Percentiles rank a stretch among this genome's conserved stretches.
These are phyloP conservation scores for Plantago rigida DNA, from an alignment of 305 asterid species.

Conservation along the genomic window DNA sequence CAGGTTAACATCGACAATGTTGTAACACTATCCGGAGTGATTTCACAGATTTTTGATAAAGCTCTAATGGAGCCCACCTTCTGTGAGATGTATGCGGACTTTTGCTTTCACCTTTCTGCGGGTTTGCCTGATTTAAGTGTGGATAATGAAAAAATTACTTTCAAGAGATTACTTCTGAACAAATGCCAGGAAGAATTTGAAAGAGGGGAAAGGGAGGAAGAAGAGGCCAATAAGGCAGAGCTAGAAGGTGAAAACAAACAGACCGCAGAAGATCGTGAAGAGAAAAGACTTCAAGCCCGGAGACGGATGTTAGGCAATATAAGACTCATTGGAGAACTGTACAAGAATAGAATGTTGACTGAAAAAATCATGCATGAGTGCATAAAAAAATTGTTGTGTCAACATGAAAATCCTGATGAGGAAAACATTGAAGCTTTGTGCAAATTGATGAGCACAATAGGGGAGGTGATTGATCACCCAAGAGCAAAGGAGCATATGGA, in stretches of 20 bases:
- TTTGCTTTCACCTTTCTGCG: constrained; percentile 60
- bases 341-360: constrained; percentile 72
- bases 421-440: constrained; percentile 75
- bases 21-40: constrained; percentile 59
- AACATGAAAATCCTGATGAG: constrained; percentile 62
- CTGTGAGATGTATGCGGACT: constrained; percentile 80
- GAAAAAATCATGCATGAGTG: constrained; percentile 78
- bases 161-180: constrained; percentile 59
- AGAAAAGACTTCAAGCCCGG: constrained; percentile 44
- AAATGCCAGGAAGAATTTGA: constrained; percentile 85
- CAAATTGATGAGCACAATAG: constrained; percentile 81
- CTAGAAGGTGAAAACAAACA: constrained; percentile 54
- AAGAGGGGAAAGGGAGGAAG: constrained; percentile 72
- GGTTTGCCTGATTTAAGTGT: constrained; percentile 61
- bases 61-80: constrained; percentile 87
- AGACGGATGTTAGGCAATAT: constrained; percentile 80
- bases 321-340: constrained; percentile 73
- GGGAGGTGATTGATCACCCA: constrained; percentile 66
- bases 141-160: constrained; percentile 52
- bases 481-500: constrained; percentile 61
- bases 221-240: constrained; percentile 55
- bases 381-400: constrained; percentile 59
- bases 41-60: constrained; percentile 76
- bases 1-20: constrained; percentile 59
- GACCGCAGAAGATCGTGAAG: constrained; percentile 59